These are phyloP conservation scores for Tetraselmis chui DNA, from an alignment of 139 green algal genomes.

Conservation along the genomic window DNA sequence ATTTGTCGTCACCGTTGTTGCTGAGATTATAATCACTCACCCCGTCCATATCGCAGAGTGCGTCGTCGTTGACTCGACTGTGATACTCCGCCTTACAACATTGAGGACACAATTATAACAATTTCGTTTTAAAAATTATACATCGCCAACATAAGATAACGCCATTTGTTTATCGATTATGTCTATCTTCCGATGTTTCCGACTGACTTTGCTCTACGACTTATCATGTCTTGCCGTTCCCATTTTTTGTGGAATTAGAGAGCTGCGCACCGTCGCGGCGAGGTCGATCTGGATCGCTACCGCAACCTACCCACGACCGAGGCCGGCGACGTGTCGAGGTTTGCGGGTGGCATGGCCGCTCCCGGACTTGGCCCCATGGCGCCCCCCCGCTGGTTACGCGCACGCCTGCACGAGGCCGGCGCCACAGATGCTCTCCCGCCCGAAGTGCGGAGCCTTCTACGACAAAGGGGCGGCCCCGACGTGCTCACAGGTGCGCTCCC, in stretches of 20 bases:
- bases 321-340: not conserved
- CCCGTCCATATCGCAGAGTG: no score
- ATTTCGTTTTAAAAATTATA: no score
- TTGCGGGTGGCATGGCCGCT: not conserved
- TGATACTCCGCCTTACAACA: no score
- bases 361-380: not conserved
- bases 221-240: not conserved
- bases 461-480: not conserved
- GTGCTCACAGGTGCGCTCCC: not conserved
- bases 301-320: not conserved
- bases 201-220: not conserved
- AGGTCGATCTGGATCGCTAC: not conserved
- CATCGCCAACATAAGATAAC: no score
- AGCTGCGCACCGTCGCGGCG: no score
- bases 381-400: not conserved
- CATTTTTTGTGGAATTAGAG: not conserved
- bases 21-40: no score
- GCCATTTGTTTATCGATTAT: not conserved
- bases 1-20: no score
- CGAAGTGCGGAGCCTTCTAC: conserved; percentile 1
- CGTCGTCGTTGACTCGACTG: no score
- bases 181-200: not conserved
- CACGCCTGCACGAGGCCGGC: conserved; percentile 1
- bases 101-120: no score
- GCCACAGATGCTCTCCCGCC: conserved; percentile 3